A percentile compares a stretch with the other conserved stretches of the same genome.
Conservation (phyloP, 176 grass and related monocot genomes). For the Oryza brachyantha region DNA sequence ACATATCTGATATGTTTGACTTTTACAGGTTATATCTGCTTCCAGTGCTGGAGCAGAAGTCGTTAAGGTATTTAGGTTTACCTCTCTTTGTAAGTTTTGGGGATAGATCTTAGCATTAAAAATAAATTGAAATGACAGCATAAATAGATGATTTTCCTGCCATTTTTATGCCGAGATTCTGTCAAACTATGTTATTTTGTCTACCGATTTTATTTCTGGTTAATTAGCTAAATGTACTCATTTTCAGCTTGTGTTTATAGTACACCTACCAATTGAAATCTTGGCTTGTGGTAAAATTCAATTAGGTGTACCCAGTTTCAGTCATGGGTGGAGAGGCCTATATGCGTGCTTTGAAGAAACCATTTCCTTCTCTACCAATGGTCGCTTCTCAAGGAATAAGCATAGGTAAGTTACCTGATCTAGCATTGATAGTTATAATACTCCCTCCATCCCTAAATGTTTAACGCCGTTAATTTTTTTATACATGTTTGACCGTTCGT, state of each 20-base stretch:
- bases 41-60: constrained; percentile 63
- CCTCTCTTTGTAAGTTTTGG: constrained; percentile 13
- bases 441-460: too few species aligned
- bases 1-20: constrained; percentile 29
- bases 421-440: background rate
- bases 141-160: background rate
- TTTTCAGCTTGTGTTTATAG: constrained; percentile 4
- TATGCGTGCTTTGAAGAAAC: constrained; percentile 86
- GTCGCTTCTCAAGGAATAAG: constrained; percentile 92
- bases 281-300: background rate
- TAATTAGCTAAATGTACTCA: background rate
- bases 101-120: constrained; percentile 2
- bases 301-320: constrained; percentile 83
- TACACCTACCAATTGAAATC: background rate
- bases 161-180: background rate
- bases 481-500: too few species aligned
- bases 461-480: too few species aligned
- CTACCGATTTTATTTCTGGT: background rate
- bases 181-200: background rate
- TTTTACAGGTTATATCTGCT: constrained; percentile 72
- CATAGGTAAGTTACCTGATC: constrained; percentile 35
- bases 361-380: constrained; percentile 76
- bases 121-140: background rate
- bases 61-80: constrained; percentile 57
- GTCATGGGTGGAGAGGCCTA: constrained; percentile 73